phyloP scores from a whole-genome alignment of 495 filamentous ascomycete genomes.

The Penicillium odoratum region DNA sequence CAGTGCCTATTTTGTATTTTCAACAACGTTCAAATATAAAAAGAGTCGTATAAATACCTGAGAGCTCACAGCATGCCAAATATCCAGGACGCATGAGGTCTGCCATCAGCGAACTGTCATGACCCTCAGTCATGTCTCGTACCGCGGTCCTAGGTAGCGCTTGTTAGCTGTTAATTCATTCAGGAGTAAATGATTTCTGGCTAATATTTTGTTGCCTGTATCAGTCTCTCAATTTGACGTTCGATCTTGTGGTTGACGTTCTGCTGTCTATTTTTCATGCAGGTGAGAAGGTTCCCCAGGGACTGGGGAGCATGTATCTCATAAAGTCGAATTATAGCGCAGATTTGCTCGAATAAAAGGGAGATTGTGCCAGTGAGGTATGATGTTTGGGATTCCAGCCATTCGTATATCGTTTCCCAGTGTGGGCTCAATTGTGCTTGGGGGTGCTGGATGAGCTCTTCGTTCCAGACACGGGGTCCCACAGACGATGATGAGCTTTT shows the following conservation, averaged over 20 bases:
- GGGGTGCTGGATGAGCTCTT: constrained; percentile 11
- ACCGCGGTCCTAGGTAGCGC: background rate
- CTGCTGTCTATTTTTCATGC: background rate
- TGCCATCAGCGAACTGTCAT: background rate
- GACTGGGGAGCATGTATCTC: background rate
- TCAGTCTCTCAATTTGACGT: background rate
- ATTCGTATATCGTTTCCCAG: constrained; percentile 11
- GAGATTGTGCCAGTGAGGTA: background rate
- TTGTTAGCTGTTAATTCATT: background rate
- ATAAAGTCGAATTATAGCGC: background rate
- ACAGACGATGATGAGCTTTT: background rate
- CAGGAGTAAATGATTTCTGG: background rate
- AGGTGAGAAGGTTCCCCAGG: background rate
- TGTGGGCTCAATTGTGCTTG: background rate
- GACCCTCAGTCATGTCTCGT: background rate
- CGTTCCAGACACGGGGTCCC: constrained; percentile 27
- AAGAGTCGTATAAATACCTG: background rate
- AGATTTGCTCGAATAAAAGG: background rate
- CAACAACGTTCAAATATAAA: background rate
- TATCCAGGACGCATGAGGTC: background rate
- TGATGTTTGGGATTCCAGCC: background rate
- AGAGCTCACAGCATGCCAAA: background rate
- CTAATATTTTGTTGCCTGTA: background rate
- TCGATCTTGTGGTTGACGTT: background rate
- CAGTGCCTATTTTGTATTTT: background rate